Percentiles rank a stretch among this genome's conserved stretches.
phyloP scores from a whole-genome alignment of 495 filamentous ascomycete genomes.

The Diplogelasinospora grovesii region DNA sequence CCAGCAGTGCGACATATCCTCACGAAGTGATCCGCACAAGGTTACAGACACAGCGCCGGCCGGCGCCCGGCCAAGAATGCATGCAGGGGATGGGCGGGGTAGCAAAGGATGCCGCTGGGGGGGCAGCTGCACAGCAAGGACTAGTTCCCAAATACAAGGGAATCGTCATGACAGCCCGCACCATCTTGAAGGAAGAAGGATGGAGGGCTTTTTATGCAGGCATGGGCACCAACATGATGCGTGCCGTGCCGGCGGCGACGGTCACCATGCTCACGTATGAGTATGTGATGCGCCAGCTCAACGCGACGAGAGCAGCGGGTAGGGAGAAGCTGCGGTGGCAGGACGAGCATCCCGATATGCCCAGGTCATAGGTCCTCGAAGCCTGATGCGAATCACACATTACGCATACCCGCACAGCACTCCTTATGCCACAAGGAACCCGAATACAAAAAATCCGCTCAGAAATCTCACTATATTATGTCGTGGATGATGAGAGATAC shows the following conservation, averaged over 20 bases:
- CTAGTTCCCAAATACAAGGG: conserved; percentile 67
- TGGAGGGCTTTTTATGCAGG: conserved; percentile 97
- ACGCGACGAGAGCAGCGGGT: conserved; percentile 26
- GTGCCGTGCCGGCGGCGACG: conserved; percentile 89
- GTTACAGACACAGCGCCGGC: conserved; percentile 77
- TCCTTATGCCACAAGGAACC: too few relatives aligned
- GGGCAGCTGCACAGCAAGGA: conserved; percentile 2
- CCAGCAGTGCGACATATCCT: conserved; percentile 92
- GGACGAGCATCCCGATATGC: neutral
- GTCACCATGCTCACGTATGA: conserved; percentile 98
- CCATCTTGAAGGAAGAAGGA: conserved; percentile 84
- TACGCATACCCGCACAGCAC: too few relatives aligned
- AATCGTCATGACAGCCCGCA: conserved; percentile 72
- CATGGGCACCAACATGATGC: conserved; percentile 96
- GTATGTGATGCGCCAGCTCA: conserved; percentile 58
- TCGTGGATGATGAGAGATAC: too few relatives aligned
- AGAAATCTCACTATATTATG: too few relatives aligned
- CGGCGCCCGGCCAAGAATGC: conserved; percentile 52
- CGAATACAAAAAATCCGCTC: too few relatives aligned
- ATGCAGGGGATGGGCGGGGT: conserved; percentile 52
- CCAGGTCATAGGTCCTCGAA: neutral
- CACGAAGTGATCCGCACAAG: conserved; percentile 92
- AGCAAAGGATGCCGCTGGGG: neutral
- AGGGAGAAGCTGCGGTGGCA: conserved; percentile 19
- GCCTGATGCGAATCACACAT: too few relatives aligned